Evolutionary conservation across 1,284 basidiomycete genomes (phyloP).

Genomic region (Irpex lacteus): DNA sequence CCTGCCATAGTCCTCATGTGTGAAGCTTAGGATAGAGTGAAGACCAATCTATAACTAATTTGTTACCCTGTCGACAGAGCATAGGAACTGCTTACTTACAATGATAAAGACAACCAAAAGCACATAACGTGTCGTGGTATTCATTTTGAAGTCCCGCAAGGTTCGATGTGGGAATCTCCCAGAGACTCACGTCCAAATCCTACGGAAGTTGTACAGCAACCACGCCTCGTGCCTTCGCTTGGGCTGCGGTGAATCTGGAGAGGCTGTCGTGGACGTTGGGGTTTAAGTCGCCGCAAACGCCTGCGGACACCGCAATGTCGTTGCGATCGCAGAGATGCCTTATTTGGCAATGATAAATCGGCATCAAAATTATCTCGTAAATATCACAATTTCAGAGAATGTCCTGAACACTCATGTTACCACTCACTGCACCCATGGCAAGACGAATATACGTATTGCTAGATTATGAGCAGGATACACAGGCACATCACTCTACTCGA

Average conservation of each 20-base stretch:
- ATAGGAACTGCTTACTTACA: conserved; percentile 15
- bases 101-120: conserved; percentile 25
- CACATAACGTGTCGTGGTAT: conserved; percentile 26
- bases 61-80: neutral
- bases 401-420: too few relatives aligned
- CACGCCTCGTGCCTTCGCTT: neutral
- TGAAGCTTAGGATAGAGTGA: conserved; percentile 70
- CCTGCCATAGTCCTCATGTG: conserved; percentile 66
- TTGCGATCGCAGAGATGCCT: neutral
- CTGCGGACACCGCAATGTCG: neutral
- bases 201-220: neutral
- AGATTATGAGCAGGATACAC: too few relatives aligned
- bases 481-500: too few relatives aligned
- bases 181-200: neutral
- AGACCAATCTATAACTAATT: conserved; percentile 52
- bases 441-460: too few relatives aligned
- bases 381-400: neutral
- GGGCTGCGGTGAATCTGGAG: neutral
- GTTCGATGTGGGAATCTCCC: neutral
- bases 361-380: neutral
- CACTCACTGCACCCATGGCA: too few relatives aligned
- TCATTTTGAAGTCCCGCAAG: conserved; percentile 12
- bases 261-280: neutral
- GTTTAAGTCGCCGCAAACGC: neutral
- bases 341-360: neutral